Percentiles rank a stretch among this genome's conserved stretches.
These are phyloP conservation scores for Talaromyces nanjingensis DNA, from an alignment of 495 filamentous ascomycete genomes.

Conservation along the genomic window DNA sequence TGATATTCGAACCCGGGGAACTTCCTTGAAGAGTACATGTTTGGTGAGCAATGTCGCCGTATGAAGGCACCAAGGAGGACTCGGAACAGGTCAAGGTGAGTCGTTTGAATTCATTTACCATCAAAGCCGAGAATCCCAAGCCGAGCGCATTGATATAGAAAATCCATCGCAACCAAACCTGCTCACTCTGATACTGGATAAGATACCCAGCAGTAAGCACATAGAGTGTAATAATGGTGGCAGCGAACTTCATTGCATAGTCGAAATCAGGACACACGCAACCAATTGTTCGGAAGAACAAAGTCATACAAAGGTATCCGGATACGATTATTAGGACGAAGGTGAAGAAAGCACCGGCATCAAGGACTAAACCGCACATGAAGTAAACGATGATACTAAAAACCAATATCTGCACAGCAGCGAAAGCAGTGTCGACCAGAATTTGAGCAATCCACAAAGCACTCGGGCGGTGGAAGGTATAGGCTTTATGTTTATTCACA, in stretches of 20 bases:
- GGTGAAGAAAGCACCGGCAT: conserved; percentile 49
- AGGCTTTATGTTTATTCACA: conserved; percentile 60
- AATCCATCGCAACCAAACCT: conserved; percentile 53
- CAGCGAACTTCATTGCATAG: conserved; percentile 45
- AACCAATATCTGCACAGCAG: conserved; percentile 54
- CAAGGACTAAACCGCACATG: conserved; percentile 46
- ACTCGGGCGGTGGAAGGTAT: conserved; percentile 60
- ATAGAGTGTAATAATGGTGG: conserved; percentile 40
- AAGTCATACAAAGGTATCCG: conserved; percentile 53
- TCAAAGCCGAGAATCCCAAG: conserved; percentile 43
- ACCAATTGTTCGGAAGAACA: conserved; percentile 48
- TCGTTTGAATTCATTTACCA: conserved; percentile 56
- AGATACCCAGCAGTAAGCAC: conserved; percentile 47
- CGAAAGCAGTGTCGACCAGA: conserved; percentile 52
- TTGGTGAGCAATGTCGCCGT: conserved; percentile 16
- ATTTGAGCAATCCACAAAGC: conserved; percentile 56
- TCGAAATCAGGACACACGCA: conserved; percentile 41
- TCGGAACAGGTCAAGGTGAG: conserved; percentile 40
- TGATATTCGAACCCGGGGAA: conserved; percentile 32
- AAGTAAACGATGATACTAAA: conserved; percentile 59
- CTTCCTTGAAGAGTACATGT: conserved; percentile 50
- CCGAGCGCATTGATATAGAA: conserved; percentile 45
- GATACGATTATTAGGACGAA: conserved; percentile 51
- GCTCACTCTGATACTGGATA: conserved; percentile 41
- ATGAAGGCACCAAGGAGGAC: conserved; percentile 22